Percentiles rank a stretch among this genome's conserved stretches.
phyloP scores from a whole-genome alignment of 1,139 yeast genomes.

The Sugiyamaella japonica region DNA sequence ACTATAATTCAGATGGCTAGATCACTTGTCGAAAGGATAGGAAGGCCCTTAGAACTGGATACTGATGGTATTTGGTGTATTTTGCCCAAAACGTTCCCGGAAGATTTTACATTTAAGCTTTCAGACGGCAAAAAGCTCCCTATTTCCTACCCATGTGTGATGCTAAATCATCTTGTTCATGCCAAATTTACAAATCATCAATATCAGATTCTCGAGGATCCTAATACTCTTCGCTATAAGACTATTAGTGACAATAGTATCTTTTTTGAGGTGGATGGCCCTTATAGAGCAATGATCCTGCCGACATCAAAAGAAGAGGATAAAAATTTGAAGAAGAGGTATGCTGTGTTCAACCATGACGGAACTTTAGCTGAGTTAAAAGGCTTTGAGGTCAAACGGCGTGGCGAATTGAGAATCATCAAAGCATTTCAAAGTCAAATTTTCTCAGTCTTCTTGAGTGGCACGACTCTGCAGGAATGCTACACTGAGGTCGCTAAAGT shows the following conservation, averaged over 20 bases:
- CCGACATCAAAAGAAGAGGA: slow-evolving; percentile 99
- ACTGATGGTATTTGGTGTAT: slow-evolving; percentile 99
- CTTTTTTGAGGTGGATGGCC: slow-evolving; percentile 98
- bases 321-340: slow-evolving; percentile 91
- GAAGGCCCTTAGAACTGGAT: slow-evolving; percentile 93
- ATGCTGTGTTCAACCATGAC: slow-evolving; percentile 95
- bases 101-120: slow-evolving; percentile 68
- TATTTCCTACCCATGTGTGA: slow-evolving; percentile 92
- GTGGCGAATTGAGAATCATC: slow-evolving; percentile 93
- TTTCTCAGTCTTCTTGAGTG: slow-evolving; percentile 87
- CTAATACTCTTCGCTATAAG: slow-evolving; percentile 63
- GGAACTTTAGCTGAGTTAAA: slow-evolving; percentile 93
- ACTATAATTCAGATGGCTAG: slow-evolving; percentile 98
- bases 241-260: slow-evolving; percentile 89
- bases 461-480: slow-evolving; percentile 73
- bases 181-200: slow-evolving; percentile 90
- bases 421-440: slow-evolving; percentile 95
- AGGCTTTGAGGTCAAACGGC: slow-evolving; percentile 93
- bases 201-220: slow-evolving; percentile 82
- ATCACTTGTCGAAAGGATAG: slow-evolving; percentile 86
- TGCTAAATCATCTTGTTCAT: slow-evolving; percentile 93
- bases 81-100: slow-evolving; percentile 89
- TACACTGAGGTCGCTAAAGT: slow-evolving; percentile 87
- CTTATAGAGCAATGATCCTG: slow-evolving; percentile 93
- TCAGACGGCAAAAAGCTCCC: slow-evolving; percentile 75